phyloP scores from a whole-genome alignment of 495 filamentous ascomycete species.

The Talaromyces ruber region DNA sequence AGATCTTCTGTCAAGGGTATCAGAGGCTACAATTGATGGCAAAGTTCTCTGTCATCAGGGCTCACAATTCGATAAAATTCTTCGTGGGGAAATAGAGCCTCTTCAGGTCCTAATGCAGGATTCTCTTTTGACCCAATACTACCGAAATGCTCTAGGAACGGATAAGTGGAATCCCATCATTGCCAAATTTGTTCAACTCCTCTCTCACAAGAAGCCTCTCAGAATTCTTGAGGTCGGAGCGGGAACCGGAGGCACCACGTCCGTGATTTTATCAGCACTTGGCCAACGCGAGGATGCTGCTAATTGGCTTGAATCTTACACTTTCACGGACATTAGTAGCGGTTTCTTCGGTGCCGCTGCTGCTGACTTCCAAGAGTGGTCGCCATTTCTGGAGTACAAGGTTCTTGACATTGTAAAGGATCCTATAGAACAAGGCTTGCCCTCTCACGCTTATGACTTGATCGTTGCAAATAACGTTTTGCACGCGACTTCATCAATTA shows the following conservation, averaged over 20 bases:
- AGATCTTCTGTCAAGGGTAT: neutral
- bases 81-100: neutral
- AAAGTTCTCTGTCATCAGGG: neutral
- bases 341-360: constrained; percentile 38
- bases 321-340: constrained; percentile 41
- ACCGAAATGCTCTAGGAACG: neutral
- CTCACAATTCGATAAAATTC: neutral
- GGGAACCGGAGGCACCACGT: constrained; percentile 42
- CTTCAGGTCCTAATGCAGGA: neutral
- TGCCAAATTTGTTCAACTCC: constrained; percentile 17
- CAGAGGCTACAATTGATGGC: neutral
- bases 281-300: constrained; percentile 2
- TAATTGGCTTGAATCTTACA: constrained; percentile 14
- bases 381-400: neutral
- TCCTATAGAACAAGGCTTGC: constrained; percentile 32
- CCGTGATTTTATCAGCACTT: constrained; percentile 24
- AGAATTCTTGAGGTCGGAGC: constrained; percentile 46
- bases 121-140: neutral
- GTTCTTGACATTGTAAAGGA: constrained; percentile 3
- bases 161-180: constrained; percentile 11
- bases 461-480: constrained; percentile 42
- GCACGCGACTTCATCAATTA: constrained; percentile 41
- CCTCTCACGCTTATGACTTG: constrained; percentile 36
- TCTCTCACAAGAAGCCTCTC: constrained; percentile 28
- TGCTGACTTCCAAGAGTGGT: constrained; percentile 16